Base-by-base conservation (phyloP, 2,329 filamentous ascomycete species). In the Teratosphaeria destructans region DNA sequence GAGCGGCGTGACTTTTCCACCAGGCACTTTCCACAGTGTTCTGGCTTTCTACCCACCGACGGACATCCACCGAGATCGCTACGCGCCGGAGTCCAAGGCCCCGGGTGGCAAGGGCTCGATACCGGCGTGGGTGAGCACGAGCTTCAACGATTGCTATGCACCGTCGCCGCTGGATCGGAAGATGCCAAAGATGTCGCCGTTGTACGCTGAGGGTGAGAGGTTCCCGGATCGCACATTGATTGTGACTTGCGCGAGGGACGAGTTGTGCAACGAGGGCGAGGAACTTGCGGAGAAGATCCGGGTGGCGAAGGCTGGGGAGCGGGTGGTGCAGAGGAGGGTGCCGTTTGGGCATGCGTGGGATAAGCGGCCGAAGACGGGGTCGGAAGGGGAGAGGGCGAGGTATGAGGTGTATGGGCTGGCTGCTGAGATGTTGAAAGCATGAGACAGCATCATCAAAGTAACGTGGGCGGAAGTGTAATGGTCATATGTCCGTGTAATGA, bases 161-260 rank as follows among this genome's bases (percentile, higher is more conserved):
- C 68, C 70, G 0, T 57, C 59, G 5, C 56, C 55, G 0, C 61
- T 64, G 43, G 66, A 72, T 56, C 67, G 68, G 2, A 68, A 59
- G 14, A 70, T 73, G 26, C 74, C 75, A 0, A 63, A 66, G 16
- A 67, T 73, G 6, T 77, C 74, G 0, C 75, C 76, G 0, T 58
- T 67, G 27, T 71, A 66, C n/a, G 70, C 70, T 0, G 61, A 69
- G 0, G 49, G 60, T 2, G 58, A 62, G 11, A 59, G 64, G 2
- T 72, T 69, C 56, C 69, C 71, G 6, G 56, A 59, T 8, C 66
- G 64, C 19, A 53, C 69, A 16, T 55, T 76, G 19, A 62, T 77
- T 10, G 59, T 77, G 55, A 71, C 72, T 1, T 71, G 67, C 6
- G 73, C 68, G 3, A 67, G 71, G 1, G 76, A 78, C 64, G 62